A percentile compares a stretch with the other conserved stretches of the same genome.
Conservation (phyloP, 2,329 filamentous ascomycete genomes). For the Colletotrichum endophyticum region DNA sequence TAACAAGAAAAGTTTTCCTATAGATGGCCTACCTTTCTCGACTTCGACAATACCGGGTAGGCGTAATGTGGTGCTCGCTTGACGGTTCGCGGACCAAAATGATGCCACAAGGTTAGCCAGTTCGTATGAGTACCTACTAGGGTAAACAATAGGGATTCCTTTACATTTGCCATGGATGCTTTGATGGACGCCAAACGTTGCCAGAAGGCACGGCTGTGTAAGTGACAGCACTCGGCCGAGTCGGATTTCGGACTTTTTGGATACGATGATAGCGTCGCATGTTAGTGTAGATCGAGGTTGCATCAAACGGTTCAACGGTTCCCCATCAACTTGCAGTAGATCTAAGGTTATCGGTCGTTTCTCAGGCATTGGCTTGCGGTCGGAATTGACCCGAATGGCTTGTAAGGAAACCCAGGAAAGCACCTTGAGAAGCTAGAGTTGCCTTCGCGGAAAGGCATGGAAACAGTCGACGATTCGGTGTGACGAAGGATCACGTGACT, state of each 20-base stretch:
- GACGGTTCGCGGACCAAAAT: neutral
- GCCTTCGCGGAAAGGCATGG: neutral
- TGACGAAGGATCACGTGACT: conserved; percentile 3
- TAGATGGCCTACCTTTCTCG: neutral
- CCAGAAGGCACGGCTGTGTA: neutral
- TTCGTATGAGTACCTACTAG: neutral
- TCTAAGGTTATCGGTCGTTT: neutral
- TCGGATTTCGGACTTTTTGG: neutral
- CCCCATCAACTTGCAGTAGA: neutral
- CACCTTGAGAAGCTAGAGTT: neutral
- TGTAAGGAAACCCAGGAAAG: neutral
- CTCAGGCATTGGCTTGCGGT: neutral
- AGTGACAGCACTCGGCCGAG: neutral
- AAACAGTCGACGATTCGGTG: neutral
- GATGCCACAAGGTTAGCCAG: neutral
- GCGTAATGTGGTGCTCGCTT: neutral
- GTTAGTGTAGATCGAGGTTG: neutral
- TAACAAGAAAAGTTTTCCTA: neutral
- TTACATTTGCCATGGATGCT: neutral
- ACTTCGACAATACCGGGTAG: neutral
- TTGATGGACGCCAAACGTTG: neutral
- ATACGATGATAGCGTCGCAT: neutral
- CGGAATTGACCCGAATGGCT: neutral
- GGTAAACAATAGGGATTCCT: neutral
- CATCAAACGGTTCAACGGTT: neutral